phyloP scores from a whole-genome alignment of 2,329 filamentous ascomycete species.

The Phialocephala subalpina region DNA sequence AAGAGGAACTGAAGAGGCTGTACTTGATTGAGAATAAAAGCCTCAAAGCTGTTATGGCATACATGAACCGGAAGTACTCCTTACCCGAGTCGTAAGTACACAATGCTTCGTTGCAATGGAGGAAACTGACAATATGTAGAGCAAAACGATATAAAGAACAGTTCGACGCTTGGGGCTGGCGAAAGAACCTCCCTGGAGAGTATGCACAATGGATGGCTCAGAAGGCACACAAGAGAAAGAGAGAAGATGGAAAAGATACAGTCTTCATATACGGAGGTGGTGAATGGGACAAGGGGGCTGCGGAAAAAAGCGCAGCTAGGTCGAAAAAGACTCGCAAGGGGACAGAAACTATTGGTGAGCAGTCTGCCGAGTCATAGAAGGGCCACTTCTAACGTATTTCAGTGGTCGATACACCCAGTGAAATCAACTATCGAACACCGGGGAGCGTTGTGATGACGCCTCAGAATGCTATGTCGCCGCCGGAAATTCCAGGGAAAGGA shows the following conservation, averaged over 20 bases:
- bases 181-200: background rate
- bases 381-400: background rate
- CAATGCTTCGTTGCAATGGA: no score
- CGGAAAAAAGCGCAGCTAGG: background rate
- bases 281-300: background rate
- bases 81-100: no score
- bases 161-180: background rate
- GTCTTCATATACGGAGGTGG: background rate
- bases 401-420: background rate
- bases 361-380: no score
- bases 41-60: no score
- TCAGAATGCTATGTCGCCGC: no score
- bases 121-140: background rate
- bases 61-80: no score
- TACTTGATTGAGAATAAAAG: no score
- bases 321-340: background rate
- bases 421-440: background rate
- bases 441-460: no score
- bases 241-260: background rate
- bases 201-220: background rate
- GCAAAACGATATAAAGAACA: background rate
- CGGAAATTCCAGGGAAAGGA: no score
- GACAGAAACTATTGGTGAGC: background rate
- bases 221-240: background rate
- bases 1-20: no score